These are phyloP conservation scores for Alternaria infectoria DNA, from an alignment of 2,329 filamentous ascomycete species.

Conservation along the genomic window DNA sequence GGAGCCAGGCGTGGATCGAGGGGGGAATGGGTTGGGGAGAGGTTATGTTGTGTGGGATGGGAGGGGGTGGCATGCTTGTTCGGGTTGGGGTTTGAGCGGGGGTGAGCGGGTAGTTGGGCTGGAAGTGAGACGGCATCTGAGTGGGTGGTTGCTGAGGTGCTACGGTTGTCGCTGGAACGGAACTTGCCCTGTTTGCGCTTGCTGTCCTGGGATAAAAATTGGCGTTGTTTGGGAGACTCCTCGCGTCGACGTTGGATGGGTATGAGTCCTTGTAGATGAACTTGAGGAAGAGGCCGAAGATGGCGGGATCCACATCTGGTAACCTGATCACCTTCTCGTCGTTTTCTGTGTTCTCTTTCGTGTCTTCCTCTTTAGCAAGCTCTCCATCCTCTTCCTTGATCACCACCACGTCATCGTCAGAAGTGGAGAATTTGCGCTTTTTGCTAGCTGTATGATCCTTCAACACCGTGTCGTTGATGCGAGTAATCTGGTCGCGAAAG, in stretches of 20 bases:
- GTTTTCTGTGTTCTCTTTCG: neutral
- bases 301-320: conserved; percentile 8
- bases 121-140: neutral
- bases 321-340: neutral
- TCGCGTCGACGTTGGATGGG: conserved; percentile 12
- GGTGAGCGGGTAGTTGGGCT: neutral
- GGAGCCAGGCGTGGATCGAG: conserved; percentile 23
- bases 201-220: neutral
- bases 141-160: neutral
- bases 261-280: conserved; percentile 30
- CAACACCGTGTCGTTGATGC: neutral
- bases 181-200: neutral
- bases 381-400: neutral
- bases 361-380: neutral
- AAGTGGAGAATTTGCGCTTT: conserved; percentile 15
- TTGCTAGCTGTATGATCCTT: neutral
- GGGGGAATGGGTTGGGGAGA: neutral
- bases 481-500: conserved; percentile 9
- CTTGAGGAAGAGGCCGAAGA: conserved; percentile 30
- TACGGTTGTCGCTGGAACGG: neutral
- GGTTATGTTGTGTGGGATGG: neutral
- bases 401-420: neutral
- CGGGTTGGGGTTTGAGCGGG: neutral
- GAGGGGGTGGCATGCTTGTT: neutral
- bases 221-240: neutral